Evolutionary conservation across 177 flowering plant species (phyloP), one percentile per base, ranked within the genome.

Genomic region (Vitis hybrid): DNA sequence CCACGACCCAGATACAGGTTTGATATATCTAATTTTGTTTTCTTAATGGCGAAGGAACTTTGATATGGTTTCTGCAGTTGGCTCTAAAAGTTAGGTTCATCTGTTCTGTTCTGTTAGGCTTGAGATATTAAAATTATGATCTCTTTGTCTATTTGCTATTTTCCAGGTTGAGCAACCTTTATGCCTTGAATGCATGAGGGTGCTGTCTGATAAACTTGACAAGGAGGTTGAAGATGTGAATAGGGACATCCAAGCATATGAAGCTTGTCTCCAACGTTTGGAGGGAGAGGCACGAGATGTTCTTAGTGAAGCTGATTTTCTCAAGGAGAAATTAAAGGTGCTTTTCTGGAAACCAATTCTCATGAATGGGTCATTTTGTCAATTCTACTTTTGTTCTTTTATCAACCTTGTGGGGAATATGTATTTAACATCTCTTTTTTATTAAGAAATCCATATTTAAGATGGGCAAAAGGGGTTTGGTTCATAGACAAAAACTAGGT

Each of bases 161-260:
- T 50, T 66, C 24, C 83, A 95, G 98, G 93, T 95, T 78, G 99
- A 93, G 70, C 98, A 93, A 78, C 99, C 99, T 68, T 66, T 95
- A 41, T 95, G 99, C 83, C 88, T 95, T 61, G 98, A 93, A 70
- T 95, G 99, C 80, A 93, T 95, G 99, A 81, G 94, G 55, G 85
- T 90, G 46, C 69, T 93, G 77, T 95, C 97, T 58, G 97, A 90
- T 78, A 93, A 95, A 74, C 92, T 95, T 73, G 98, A 93, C 73
- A 93, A 93, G 79, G 99, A 95, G 83, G 96, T 93, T 73, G 99
- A 93, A 81, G 98, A 95, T 85, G 93, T 89, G 68, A 90, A 85
- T 73, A 90, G 90, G 80, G 98, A 94, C 84, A 87, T 90, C 53
- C 82, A 93, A 85, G 97, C 97, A 5, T 95, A 95, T 85, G 99